phyloP scores from a whole-genome alignment of 2,329 filamentous ascomycete genomes.

The Pezicula rhizophila region DNA sequence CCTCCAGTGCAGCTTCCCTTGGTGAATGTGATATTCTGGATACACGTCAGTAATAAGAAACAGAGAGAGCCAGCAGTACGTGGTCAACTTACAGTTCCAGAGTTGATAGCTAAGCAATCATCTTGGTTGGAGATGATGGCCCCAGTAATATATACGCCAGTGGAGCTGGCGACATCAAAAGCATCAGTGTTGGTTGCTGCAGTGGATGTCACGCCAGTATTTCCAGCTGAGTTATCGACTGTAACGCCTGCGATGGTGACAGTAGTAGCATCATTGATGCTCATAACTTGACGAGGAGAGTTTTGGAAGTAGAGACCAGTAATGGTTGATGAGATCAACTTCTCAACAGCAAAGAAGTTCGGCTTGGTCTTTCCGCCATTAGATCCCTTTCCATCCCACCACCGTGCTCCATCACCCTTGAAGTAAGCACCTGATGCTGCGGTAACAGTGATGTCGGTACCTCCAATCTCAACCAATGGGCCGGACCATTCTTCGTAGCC shows the following conservation, averaged over 20 bases:
- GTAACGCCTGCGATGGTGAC: constrained; percentile 43
- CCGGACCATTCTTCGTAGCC: constrained; percentile 60
- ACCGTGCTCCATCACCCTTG: constrained; percentile 47
- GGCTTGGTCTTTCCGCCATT: constrained; percentile 56
- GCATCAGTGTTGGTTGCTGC: constrained; percentile 44
- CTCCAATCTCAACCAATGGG: constrained; percentile 55
- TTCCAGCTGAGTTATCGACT: constrained; percentile 50
- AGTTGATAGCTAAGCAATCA: constrained; percentile 53
- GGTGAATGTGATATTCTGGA: constrained; percentile 27
- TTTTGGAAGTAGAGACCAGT: constrained; percentile 43
- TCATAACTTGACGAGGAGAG: constrained; percentile 40
- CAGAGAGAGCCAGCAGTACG: constrained; percentile 30
- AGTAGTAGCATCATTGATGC: constrained; percentile 33
- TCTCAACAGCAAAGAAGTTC: constrained; percentile 52
- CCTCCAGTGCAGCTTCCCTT: constrained; percentile 20
- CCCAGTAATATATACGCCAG: constrained; percentile 40
- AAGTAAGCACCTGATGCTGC: constrained; percentile 46
- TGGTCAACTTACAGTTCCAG: constrained; percentile 33
- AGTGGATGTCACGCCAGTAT: constrained; percentile 25
- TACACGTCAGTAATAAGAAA: constrained; percentile 11
- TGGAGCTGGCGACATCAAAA: constrained; percentile 41
- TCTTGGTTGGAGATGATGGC: constrained; percentile 51
- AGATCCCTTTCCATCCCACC: constrained; percentile 55
- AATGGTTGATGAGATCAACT: constrained; percentile 43
- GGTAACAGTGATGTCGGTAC: constrained; percentile 45